phyloP scores from a whole-genome alignment of 2,329 filamentous ascomycete species.

The Trichoderma guizhouense region DNA sequence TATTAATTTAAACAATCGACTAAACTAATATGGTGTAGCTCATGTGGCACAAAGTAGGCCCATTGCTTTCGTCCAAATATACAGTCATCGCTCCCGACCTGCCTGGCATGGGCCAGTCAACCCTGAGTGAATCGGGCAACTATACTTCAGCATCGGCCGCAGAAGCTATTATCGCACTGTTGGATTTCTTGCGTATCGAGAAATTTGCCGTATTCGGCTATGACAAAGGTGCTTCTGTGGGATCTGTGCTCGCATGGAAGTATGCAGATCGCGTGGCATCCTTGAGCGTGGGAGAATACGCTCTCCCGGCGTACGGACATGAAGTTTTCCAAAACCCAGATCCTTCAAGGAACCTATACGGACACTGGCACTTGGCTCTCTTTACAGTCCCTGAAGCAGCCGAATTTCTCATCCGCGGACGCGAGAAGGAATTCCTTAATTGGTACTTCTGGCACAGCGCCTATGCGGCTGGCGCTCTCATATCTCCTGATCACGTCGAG shows the following conservation, averaged over 20 bases:
- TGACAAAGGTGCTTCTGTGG: constrained; percentile 44
- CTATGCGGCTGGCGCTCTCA: constrained; percentile 38
- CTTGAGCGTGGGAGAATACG: constrained; percentile 39
- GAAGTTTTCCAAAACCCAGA: constrained; percentile 30
- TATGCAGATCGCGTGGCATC: constrained; percentile 34
- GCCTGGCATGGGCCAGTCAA: constrained; percentile 40
- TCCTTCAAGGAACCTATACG: constrained; percentile 38
- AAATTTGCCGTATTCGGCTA: constrained; percentile 43
- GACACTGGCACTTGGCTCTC: constrained; percentile 42
- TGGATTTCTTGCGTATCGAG: constrained; percentile 42
- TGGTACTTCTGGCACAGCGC: constrained; percentile 47
- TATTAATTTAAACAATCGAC: no score
- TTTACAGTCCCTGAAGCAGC: constrained; percentile 46
- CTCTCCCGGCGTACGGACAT: constrained; percentile 42
- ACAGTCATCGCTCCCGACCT: constrained; percentile 44
- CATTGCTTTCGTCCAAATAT: constrained; percentile 40
- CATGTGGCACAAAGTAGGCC: constrained; percentile 39
- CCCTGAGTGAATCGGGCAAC: constrained; percentile 36
- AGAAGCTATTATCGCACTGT: constrained; percentile 35
- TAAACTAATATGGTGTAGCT: not conserved
- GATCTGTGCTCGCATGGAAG: constrained; percentile 38
- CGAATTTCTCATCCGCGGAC: constrained; percentile 42
- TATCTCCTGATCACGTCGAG: constrained; percentile 38
- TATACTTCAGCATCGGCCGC: constrained; percentile 41
- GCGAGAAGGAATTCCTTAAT: constrained; percentile 40